These are phyloP conservation scores for Dryas alaskensis DNA, from an alignment of 306 rosid species.

Conservation along the genomic window DNA sequence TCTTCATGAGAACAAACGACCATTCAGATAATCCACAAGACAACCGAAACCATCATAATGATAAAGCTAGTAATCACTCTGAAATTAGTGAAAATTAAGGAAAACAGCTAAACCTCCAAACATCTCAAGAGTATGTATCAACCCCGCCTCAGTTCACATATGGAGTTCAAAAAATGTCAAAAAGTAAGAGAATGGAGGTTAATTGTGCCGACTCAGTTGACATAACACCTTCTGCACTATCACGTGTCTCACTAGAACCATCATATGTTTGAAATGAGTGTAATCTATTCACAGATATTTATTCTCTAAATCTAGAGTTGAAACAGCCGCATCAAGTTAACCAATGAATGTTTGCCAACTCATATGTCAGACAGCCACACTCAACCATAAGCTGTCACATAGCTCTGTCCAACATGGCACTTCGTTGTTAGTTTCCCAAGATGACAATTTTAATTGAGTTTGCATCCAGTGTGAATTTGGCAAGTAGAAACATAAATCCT, in stretches of 20 bases:
- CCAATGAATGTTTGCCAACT: background rate
- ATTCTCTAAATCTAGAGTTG: background rate
- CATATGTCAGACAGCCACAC: background rate
- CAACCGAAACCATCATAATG: background rate
- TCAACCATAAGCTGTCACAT: background rate
- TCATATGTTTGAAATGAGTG: background rate
- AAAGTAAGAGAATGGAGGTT: background rate
- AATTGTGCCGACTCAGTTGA: background rate
- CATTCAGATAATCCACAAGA: background rate
- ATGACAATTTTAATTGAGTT: background rate
- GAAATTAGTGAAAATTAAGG: background rate
- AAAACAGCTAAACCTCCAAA: slow-evolving; percentile 3
- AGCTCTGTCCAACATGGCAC: slow-evolving; percentile 3
- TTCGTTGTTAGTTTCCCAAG: background rate
- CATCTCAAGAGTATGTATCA: background rate
- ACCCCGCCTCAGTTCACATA: background rate
- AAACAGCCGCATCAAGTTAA: background rate
- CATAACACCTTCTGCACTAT: background rate
- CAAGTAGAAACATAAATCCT: background rate
- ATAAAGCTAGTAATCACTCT: background rate
- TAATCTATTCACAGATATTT: too few species aligned
- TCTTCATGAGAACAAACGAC: background rate
- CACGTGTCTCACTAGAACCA: background rate
- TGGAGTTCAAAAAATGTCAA: background rate
- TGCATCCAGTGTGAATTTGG: background rate